Conservation (phyloP, 2,329 filamentous ascomycete species). For the Trichophyton simii region DNA sequence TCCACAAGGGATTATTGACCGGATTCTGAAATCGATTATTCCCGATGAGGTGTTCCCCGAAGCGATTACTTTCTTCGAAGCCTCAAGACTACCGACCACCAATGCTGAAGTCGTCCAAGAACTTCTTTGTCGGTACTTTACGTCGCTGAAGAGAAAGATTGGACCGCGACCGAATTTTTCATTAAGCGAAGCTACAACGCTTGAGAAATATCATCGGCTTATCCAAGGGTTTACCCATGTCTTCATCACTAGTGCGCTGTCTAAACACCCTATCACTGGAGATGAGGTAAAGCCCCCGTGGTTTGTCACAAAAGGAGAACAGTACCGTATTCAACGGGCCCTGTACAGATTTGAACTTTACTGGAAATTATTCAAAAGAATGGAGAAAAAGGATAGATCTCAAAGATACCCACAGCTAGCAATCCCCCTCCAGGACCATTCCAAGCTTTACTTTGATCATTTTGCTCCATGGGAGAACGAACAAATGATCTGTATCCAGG, state of each 20-base stretch:
- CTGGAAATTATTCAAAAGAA: conserved; percentile 7
- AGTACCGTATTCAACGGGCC: conserved; percentile 10
- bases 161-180: not conserved
- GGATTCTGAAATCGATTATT: not conserved
- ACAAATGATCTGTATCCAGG: conserved; percentile 11
- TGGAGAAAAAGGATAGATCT: not conserved
- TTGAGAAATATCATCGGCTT: not conserved
- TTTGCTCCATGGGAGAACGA: conserved; percentile 12
- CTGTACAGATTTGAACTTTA: conserved; percentile 13
- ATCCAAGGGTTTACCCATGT: not conserved
- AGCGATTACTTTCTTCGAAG: not conserved
- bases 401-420: not conserved
- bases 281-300: not conserved
- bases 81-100: not conserved
- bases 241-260: not conserved
- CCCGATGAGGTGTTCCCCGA: not conserved
- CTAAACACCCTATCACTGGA: not conserved
- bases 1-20: not conserved
- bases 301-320: not conserved
- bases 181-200: not conserved
- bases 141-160: not conserved
- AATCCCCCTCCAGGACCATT: not conserved
- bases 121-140: not conserved
- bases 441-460: conserved; percentile 4
- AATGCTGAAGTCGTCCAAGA: not conserved